Conservation (phyloP, 2,329 filamentous ascomycete genomes). For the Fusarium globosum region DNA sequence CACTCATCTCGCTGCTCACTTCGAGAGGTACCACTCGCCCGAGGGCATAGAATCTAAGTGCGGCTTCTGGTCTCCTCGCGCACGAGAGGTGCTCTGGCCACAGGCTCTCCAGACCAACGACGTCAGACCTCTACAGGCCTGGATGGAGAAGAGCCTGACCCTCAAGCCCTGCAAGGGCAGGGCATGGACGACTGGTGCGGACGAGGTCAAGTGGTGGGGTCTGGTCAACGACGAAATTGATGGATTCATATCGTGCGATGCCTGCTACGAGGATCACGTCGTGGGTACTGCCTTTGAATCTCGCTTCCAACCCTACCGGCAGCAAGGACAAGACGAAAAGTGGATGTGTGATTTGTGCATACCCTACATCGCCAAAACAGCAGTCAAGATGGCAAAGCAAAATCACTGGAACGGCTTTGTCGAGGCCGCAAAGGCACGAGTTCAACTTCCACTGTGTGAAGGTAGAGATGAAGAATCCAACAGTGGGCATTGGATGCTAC, state of each 20-base stretch:
- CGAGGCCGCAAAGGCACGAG: conserved; percentile 31
- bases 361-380: conserved; percentile 38
- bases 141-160: conserved; percentile 43
- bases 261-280: conserved; percentile 52
- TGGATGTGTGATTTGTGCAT: conserved; percentile 51
- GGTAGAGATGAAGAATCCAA: conserved; percentile 39
- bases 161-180: conserved; percentile 48
- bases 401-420: conserved; percentile 50
- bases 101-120: conserved; percentile 45
- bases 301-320: conserved; percentile 42
- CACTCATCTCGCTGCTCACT: conserved; percentile 46
- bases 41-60: conserved; percentile 47
- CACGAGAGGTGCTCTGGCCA: conserved; percentile 51
- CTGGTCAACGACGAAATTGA: conserved; percentile 45
- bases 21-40: conserved; percentile 43
- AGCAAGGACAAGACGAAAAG: conserved; percentile 43
- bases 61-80: conserved; percentile 47
- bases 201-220: conserved; percentile 49
- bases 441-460: conserved; percentile 46
- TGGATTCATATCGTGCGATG: conserved; percentile 52
- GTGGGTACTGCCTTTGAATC: conserved; percentile 45
- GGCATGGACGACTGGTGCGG: conserved; percentile 27
- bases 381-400: conserved; percentile 28
- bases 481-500: conserved; percentile 44
- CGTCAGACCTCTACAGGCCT: conserved; percentile 42